These are phyloP conservation scores for Spizellomyces punctatus DNA, from an alignment of 192 early-diverging fungal species.

Conservation along the genomic window DNA sequence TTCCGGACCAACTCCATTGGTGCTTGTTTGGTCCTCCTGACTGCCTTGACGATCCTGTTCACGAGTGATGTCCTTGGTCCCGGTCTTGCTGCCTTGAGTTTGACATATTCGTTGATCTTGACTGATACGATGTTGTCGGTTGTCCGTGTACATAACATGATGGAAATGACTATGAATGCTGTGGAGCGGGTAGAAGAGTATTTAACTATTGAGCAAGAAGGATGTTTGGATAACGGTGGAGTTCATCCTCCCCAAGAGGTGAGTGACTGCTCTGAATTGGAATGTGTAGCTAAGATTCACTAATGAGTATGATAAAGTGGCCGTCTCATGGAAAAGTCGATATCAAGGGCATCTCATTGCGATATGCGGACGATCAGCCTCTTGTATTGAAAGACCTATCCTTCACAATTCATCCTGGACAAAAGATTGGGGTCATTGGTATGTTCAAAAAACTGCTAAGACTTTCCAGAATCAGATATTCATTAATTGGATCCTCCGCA, in stretches of 20 bases:
- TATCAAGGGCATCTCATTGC: constrained; percentile 74
- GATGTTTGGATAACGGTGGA: no score
- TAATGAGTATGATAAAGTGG: constrained; percentile 70
- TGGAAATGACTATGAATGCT: constrained; percentile 80
- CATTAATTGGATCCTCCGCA: no score
- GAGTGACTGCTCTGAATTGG: constrained; percentile 32
- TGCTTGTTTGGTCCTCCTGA: constrained; percentile 76
- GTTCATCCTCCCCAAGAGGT: no score
- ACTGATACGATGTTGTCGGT: not conserved
- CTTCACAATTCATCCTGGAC: constrained; percentile 39
- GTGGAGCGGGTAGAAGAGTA: constrained; percentile 73
- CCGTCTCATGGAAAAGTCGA: constrained; percentile 73
- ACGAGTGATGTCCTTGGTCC: constrained; percentile 57
- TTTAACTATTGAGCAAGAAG: no score
- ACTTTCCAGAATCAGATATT: no score
- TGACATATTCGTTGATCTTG: constrained; percentile 47
- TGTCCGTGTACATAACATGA: not conserved
- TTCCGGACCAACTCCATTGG: constrained; percentile 81
- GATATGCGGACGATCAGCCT: constrained; percentile 79
- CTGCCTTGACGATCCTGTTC: constrained; percentile 71
- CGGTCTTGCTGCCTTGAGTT: constrained; percentile 65
- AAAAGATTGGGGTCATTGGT: constrained; percentile 60
- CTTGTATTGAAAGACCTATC: constrained; percentile 65
- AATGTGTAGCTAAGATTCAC: constrained; percentile 74
- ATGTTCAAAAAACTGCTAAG: no score